These are phyloP conservation scores for Vaccinium corymbosum DNA, from an alignment of 148 eudicot genomes.

Conservation along the genomic window DNA sequence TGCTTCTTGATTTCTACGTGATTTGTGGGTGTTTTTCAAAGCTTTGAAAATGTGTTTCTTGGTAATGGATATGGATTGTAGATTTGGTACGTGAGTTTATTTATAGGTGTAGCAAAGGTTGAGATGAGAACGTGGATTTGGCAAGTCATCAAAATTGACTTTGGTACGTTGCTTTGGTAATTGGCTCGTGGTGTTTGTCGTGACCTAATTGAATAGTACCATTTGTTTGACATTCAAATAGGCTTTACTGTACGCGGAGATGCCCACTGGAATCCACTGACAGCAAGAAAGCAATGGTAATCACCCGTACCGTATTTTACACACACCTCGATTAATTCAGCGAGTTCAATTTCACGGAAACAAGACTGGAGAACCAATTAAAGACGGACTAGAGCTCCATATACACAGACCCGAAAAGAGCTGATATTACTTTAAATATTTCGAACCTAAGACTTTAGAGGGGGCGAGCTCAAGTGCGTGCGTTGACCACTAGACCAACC, in stretches of 20 bases:
- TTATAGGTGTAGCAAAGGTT: neutral
- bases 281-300: neutral
- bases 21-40: neutral
- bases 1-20: neutral
- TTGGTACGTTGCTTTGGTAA: neutral
- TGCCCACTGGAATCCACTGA: neutral
- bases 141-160: neutral
- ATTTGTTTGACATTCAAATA: neutral
- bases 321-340: too few species aligned
- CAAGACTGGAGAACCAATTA: too few species aligned
- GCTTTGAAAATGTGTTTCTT: neutral
- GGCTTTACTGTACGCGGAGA: neutral
- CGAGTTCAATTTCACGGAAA: too few species aligned
- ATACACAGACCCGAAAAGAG: too few species aligned
- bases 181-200: slow-evolving; percentile 4
- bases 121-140: neutral
- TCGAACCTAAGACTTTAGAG: too few species aligned
- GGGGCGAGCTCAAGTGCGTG: too few species aligned
- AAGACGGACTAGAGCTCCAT: too few species aligned
- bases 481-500: too few species aligned
- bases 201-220: neutral
- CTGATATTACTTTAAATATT: too few species aligned
- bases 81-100: neutral
- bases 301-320: too few species aligned
- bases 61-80: neutral